Base-by-base conservation (phyloP, 2,329 filamentous ascomycete genomes). In the Peltaster fructicola region DNA sequence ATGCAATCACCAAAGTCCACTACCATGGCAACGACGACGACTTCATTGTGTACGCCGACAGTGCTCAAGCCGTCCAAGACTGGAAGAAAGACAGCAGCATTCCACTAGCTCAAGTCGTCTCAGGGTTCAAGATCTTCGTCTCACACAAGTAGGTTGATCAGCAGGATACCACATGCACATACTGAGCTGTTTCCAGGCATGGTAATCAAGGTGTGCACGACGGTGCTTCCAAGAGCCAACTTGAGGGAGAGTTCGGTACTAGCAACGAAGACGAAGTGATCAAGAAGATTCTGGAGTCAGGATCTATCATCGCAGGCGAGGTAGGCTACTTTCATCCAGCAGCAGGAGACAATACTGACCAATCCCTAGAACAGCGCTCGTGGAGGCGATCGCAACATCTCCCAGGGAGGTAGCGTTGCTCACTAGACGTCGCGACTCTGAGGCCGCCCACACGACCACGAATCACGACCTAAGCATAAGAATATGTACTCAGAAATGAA, bases 191-290 rank as follows among this genome's bases (percentile, higher is more conserved):
- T 15, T 27, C 31, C 30, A 91, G 82, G 53, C 82, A 92, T 51
- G 85, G 85, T 37, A 69, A 68, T 21, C 81, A 92, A 51, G 85
- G 85, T 29, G 65, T 72, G 30, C 59, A 77, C 20, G 77, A 93
- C 45, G 56, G 59, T 7, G 82, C 84, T 6, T 76, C 79, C 39
- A 78, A 90, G 37, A 54, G 61, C 20, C 62, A 62, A 22, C 63
- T 98, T 4, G 73, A 88, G 45, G 75, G 72, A 38, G 84, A 95
- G 57, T 98, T 98, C 41, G 81, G 79, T 39, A 85, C 80, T 8
- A 56, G 63, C 39, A 62, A 72, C 27, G 73, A 81, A 13, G 84
- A 93, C 6, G 77, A 85, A 1, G 73, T 76, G 30, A 74, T 95
- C 45, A 68, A 68, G 55, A 59, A 70, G 55, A 92, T 98, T 35